phyloP scores from a whole-genome alignment of 768 basidiomycete species.

The Phylloporus arenicola region DNA sequence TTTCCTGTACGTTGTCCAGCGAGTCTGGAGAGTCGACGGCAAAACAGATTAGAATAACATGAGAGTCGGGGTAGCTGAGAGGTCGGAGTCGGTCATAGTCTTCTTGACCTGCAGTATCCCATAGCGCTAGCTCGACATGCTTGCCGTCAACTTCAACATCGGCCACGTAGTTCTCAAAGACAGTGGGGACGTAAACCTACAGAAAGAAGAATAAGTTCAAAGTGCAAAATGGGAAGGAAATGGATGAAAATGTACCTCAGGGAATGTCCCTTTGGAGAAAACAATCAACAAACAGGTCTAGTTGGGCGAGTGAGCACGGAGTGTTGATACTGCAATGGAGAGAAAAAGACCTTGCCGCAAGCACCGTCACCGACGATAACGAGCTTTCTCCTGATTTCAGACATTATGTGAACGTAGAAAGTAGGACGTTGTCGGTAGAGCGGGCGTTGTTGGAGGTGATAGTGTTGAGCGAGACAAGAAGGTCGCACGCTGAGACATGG shows the following conservation, averaged over 20 bases:
- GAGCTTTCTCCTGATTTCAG: slow-evolving; percentile 97
- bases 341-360: slow-evolving; percentile 73
- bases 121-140: slow-evolving; percentile 95
- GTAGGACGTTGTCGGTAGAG: slow-evolving; percentile 27
- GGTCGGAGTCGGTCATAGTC: slow-evolving; percentile 98
- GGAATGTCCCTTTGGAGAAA: slow-evolving; percentile 95
- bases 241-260: slow-evolving; percentile 55
- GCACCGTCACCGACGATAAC: slow-evolving; percentile 99
- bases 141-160: slow-evolving; percentile 98
- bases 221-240: background rate
- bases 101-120: slow-evolving; percentile 99
- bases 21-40: slow-evolving; percentile 98
- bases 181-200: slow-evolving; percentile 98
- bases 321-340: slow-evolving; percentile 2
- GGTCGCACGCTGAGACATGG: slow-evolving; percentile 34
- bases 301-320: slow-evolving; percentile 16
- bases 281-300: slow-evolving; percentile 93
- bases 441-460: slow-evolving; percentile 34
- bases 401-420: slow-evolving; percentile 55
- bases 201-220: background rate
- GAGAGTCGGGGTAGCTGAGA: slow-evolving; percentile 97
- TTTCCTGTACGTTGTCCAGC: slow-evolving; percentile 99
- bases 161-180: slow-evolving; percentile 99
- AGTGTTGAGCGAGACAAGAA: slow-evolving; percentile 37
- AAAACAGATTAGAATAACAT: slow-evolving; percentile 99